Conservation (phyloP, 768 basidiomycete species). For the Tephrocybe rancida region DNA sequence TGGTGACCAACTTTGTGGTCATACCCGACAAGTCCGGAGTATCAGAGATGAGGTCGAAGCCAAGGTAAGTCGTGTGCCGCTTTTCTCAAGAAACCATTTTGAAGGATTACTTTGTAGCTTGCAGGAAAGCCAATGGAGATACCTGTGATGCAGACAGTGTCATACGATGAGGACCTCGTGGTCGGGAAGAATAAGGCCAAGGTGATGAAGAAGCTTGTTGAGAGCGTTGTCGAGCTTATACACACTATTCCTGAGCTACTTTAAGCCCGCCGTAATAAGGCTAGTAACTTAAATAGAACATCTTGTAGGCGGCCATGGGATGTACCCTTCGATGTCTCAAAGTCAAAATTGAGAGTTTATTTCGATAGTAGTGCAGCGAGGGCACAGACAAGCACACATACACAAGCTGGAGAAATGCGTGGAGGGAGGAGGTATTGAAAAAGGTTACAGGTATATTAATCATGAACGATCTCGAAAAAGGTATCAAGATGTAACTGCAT, state of each 20-base stretch:
- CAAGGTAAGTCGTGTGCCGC: slow-evolving; percentile 54
- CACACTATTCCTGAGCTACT: slow-evolving; percentile 10
- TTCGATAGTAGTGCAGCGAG: too few relatives aligned
- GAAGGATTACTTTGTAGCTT: slow-evolving; percentile 42
- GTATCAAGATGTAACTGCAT: too few relatives aligned
- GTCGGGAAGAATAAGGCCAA: slow-evolving; percentile 70
- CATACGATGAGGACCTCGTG: slow-evolving; percentile 78
- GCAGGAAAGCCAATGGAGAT: slow-evolving; percentile 53
- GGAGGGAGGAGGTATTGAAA: too few relatives aligned
- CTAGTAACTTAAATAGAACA: too few relatives aligned
- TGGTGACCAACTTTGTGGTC: slow-evolving; percentile 87
- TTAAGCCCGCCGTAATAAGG: too few relatives aligned
- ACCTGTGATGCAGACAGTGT: slow-evolving; percentile 51
- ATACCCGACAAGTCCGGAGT: slow-evolving; percentile 63
- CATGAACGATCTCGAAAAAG: too few relatives aligned
- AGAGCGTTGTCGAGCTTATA: slow-evolving; percentile 52
- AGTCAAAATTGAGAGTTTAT: too few relatives aligned
- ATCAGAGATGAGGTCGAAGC: slow-evolving; percentile 77
- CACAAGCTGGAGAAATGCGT: too few relatives aligned
- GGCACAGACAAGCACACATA: too few relatives aligned
- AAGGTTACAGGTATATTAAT: too few relatives aligned
- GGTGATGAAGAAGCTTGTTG: slow-evolving; percentile 72
- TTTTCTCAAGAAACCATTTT: background rate
- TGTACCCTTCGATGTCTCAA: too few relatives aligned
- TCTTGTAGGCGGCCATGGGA: too few relatives aligned